These are phyloP conservation scores for Aaosphaeria arxii DNA, from an alignment of 2,329 filamentous ascomycete genomes.

Conservation along the genomic window DNA sequence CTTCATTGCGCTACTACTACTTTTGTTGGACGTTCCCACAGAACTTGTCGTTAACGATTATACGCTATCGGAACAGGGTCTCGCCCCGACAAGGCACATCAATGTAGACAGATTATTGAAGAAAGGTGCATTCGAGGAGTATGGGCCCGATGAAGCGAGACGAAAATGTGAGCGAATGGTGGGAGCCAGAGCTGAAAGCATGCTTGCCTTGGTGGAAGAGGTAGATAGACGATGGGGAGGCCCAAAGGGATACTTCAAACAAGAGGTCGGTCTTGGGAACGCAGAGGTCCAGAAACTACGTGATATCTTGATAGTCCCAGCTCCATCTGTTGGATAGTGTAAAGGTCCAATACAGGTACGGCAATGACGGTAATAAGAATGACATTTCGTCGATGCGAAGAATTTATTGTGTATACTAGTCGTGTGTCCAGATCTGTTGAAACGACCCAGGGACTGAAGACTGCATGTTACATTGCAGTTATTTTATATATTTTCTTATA, in stretches of 20 bases:
- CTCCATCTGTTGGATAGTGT: too few species aligned
- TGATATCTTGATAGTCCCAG: too few species aligned
- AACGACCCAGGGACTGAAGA: too few species aligned
- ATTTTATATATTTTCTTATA: too few species aligned
- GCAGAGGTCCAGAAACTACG: too few species aligned
- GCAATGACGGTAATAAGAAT: too few species aligned
- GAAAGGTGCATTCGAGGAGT: conserved; percentile 44
- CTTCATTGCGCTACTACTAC: conserved; percentile 61
- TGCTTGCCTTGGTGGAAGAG: conserved; percentile 16
- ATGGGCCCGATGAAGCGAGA: conserved; percentile 21
- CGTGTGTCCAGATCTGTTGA: too few species aligned
- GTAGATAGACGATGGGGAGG: conserved; percentile 17
- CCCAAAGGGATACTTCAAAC: conserved; percentile 17
- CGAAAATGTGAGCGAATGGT: conserved; percentile 30
- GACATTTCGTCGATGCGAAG: too few species aligned
- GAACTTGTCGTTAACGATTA: conserved; percentile 61
- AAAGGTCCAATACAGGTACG: too few species aligned
- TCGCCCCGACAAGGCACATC: conserved; percentile 19
- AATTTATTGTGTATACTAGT: too few species aligned
- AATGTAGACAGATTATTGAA: conserved; percentile 48
- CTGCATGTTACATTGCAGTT: too few species aligned
- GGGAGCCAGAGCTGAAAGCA: conserved; percentile 36
- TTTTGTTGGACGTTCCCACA: conserved; percentile 59
- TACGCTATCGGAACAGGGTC: conserved; percentile 60
- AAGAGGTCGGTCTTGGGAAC: conserved; percentile 2